Percentiles rank a stretch among this genome's conserved stretches.
phyloP scores from a whole-genome alignment of 2,329 filamentous ascomycete species.

The Trematosphaeria pertusa region DNA sequence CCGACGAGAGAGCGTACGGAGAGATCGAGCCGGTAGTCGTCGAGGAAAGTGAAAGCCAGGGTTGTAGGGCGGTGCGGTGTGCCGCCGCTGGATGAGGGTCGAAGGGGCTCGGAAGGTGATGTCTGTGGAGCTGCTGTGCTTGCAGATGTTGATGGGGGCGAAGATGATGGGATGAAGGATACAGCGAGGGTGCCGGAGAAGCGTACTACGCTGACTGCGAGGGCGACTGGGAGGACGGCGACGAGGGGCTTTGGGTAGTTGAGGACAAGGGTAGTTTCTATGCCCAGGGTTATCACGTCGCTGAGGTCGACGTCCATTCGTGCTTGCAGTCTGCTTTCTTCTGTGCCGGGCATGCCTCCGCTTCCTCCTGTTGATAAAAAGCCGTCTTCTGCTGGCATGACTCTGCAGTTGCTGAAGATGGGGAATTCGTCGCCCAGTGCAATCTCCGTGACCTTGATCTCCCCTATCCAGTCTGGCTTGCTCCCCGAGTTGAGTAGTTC shows the following conservation, averaged over 20 bases:
- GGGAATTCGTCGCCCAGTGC: constrained; percentile 96
- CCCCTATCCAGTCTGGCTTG: constrained; percentile 89
- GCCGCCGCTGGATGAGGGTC: constrained; percentile 32
- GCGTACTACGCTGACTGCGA: constrained; percentile 88
- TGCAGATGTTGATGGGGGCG: constrained; percentile 39
- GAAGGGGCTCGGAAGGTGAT: constrained; percentile 32
- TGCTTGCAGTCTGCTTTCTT: constrained; percentile 83
- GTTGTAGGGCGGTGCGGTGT: constrained; percentile 69
- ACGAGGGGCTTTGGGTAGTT: constrained; percentile 93
- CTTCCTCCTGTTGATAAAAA: constrained; percentile 51
- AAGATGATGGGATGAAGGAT: constrained; percentile 79
- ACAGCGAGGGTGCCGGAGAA: constrained; percentile 96
- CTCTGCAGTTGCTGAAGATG: constrained; percentile 96
- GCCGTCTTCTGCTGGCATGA: constrained; percentile 88
- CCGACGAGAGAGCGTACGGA: constrained; percentile 81
- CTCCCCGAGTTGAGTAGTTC: constrained; percentile 85
- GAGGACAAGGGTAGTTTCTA: constrained; percentile 91
- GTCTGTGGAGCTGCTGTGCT: constrained; percentile 27
- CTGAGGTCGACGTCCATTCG: constrained; percentile 96
- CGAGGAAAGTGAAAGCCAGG: constrained; percentile 91
- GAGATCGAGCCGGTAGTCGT: constrained; percentile 85
- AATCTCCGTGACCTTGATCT: constrained; percentile 92
- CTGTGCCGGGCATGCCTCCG: constrained; percentile 56
- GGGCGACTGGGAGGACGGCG: constrained; percentile 87
- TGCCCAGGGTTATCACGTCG: constrained; percentile 91